Percentiles rank a stretch among this genome's conserved stretches.
Conservation (phyloP, 2,329 filamentous ascomycete genomes). For the Chrysoporthe austroafricana region DNA sequence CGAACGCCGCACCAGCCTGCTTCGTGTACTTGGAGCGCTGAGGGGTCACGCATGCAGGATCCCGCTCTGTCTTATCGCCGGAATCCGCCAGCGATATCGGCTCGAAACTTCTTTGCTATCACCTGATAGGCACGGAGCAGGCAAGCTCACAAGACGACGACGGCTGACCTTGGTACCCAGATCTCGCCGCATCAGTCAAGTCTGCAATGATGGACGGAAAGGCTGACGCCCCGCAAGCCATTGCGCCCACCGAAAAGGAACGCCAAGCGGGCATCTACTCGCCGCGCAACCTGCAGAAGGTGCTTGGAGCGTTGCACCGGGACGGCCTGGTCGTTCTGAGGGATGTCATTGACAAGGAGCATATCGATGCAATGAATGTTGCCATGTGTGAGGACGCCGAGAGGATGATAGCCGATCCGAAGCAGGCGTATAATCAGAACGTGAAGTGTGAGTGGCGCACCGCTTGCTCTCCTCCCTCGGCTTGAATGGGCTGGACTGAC, state of each 20-base stretch:
- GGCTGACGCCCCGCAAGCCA: slow-evolving; percentile 19
- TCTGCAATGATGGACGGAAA: neutral
- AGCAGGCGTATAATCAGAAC: slow-evolving; percentile 32
- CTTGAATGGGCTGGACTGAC: neutral
- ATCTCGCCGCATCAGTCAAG: neutral
- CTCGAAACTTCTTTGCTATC: neutral
- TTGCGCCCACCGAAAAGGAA: slow-evolving; percentile 22
- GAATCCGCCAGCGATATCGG: neutral
- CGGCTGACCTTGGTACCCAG: neutral
- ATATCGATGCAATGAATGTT: slow-evolving; percentile 31
- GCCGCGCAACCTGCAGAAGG: slow-evolving; percentile 25
- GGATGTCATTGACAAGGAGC: slow-evolving; percentile 29
- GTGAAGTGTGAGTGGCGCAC: slow-evolving; percentile 30
- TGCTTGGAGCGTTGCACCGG: slow-evolving; percentile 32
- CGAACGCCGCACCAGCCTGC: neutral
- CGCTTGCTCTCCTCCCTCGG: rapidly evolving
- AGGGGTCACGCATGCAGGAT: neutral
- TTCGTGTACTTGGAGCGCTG: neutral
- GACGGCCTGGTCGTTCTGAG: slow-evolving; percentile 35
- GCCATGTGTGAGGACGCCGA: slow-evolving; percentile 32
- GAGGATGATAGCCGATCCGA: slow-evolving; percentile 27
- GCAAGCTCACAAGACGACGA: neutral
- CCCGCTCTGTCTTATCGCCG: slow-evolving; percentile 3
- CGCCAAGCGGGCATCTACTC: slow-evolving; percentile 23
- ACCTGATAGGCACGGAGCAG: neutral